Evolutionary conservation across 2,329 filamentous ascomycete species (phyloP).

Genomic region (Beauveria scarabaeidicola): DNA sequence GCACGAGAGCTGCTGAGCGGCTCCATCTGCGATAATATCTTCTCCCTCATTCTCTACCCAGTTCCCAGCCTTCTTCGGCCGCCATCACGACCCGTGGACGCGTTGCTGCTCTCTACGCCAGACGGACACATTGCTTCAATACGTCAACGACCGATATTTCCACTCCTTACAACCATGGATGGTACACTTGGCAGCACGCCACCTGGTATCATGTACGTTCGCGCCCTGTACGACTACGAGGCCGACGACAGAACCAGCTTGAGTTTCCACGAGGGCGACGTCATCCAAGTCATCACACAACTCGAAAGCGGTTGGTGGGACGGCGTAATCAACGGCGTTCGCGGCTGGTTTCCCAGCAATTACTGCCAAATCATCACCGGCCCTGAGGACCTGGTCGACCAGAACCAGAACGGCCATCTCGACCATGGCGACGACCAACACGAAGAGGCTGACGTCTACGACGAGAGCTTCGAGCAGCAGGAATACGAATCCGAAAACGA

Average conservation of each 20-base stretch:
- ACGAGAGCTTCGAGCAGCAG: conserved; percentile 59
- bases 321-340: conserved; percentile 90
- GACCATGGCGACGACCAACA: conserved; percentile 54
- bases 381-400: conserved; percentile 62
- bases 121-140: background rate
- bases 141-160: conserved; percentile 2
- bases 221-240: conserved; percentile 95
- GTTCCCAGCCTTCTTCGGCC: background rate
- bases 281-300: conserved; percentile 97
- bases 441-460: conserved; percentile 56
- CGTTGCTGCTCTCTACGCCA: background rate
- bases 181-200: conserved; percentile 51
- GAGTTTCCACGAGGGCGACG: conserved; percentile 92
- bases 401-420: conserved; percentile 44
- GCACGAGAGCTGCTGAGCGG: conserved; percentile 10
- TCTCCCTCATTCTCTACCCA: background rate
- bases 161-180: conserved; percentile 40
- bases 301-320: conserved; percentile 99
- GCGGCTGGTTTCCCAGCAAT: conserved; percentile 99
- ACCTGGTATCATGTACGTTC: conserved; percentile 74
- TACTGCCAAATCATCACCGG: conserved; percentile 84
- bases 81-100: conserved; percentile 12
- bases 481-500: conserved; percentile 51
- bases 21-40: background rate
- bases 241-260: conserved; percentile 94